These are phyloP conservation scores for Beauveria asiatica DNA, from an alignment of 2,329 filamentous ascomycete species.

Conservation along the genomic window DNA sequence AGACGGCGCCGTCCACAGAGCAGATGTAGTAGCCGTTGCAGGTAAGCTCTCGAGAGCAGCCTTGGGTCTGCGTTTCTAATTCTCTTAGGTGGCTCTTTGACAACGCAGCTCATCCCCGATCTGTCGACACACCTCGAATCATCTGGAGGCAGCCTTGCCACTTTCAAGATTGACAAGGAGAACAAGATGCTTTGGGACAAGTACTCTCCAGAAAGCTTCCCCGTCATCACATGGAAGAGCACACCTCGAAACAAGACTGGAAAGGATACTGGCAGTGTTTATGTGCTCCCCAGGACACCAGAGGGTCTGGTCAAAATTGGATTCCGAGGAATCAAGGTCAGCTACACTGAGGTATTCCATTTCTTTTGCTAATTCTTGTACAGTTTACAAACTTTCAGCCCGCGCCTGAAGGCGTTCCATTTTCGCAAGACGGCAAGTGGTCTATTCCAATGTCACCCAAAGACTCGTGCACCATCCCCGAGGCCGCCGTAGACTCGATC, in stretches of 20 bases:
- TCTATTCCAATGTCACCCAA: constrained; percentile 21
- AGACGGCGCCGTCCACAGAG: constrained; percentile 14
- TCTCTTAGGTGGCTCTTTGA: constrained; percentile 22
- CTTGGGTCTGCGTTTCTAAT: background rate
- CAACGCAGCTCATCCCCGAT: constrained; percentile 22
- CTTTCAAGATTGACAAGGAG: constrained; percentile 19
- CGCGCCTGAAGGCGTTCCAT: constrained; percentile 20
- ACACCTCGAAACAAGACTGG: constrained; percentile 18
- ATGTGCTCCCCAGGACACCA: constrained; percentile 21
- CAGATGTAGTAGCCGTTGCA: constrained; percentile 19
- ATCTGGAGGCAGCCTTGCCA: constrained; percentile 21
- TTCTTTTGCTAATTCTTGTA: background rate
- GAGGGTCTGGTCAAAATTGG: constrained; percentile 22
- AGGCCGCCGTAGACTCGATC: constrained; percentile 17
- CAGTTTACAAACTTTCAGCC: constrained; percentile 25
- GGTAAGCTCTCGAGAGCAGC: constrained; percentile 12
- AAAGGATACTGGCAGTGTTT: constrained; percentile 23
- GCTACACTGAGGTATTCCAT: background rate
- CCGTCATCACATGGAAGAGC: constrained; percentile 25
- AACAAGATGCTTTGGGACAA: constrained; percentile 22
- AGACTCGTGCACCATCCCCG: constrained; percentile 16
- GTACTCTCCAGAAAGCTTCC: constrained; percentile 24
- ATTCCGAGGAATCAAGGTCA: constrained; percentile 21
- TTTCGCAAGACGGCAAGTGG: constrained; percentile 23
- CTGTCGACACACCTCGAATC: constrained; percentile 23